Evolutionary conservation across 2,329 filamentous ascomycete genomes (phyloP), one percentile per base, ranked within the genome.

Genomic region (Aspergillus sp.): DNA sequence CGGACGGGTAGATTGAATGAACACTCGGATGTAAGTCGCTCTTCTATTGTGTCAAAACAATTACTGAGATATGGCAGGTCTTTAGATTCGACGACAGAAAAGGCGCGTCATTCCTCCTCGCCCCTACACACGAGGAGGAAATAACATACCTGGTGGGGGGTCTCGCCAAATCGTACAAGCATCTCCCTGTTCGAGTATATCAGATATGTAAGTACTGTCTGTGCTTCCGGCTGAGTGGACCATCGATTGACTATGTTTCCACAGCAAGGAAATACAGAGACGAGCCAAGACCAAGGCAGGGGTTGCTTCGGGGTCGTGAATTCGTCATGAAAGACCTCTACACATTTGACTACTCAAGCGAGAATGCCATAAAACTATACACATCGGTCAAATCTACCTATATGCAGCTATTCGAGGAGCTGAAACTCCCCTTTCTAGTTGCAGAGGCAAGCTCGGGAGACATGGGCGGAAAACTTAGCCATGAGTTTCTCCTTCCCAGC

Each of bases 291-390:
- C 91, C 91, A 13, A 75, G 91, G 19, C 84, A 93, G 47, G 91
- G 91, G 8, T 68, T 98, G 2, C 67, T 98, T 6, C 78, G 91
- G 7, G 82, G 85, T 1, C 78, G 86, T 40, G 91, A 98, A 52
- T 98, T 98, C 49, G 64, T 86, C 46, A 98, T 98, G 91, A 98
- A 98, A 60, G 91, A 98, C 57, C 72, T 98, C 1, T 98, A 98
- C 57, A 95, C 88, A 0, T 98, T 98, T 52, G 91, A 98, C 52
- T 64, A 71, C 22, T 80, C 71, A 3, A 55, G 68, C 1, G 62
- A 73, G 15, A 64, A 74, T n/a, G 89, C 89, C 1, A 65, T 88
- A n/a, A 62, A 73, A 30, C 94, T 89, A 0, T 98, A 98, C 47
- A 61, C 75, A 5, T 64, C 78, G 26, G 86, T 94, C 2, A 75